phyloP scores from a whole-genome alignment of 169 alveolate species.

The Plasmodium ovale region DNA sequence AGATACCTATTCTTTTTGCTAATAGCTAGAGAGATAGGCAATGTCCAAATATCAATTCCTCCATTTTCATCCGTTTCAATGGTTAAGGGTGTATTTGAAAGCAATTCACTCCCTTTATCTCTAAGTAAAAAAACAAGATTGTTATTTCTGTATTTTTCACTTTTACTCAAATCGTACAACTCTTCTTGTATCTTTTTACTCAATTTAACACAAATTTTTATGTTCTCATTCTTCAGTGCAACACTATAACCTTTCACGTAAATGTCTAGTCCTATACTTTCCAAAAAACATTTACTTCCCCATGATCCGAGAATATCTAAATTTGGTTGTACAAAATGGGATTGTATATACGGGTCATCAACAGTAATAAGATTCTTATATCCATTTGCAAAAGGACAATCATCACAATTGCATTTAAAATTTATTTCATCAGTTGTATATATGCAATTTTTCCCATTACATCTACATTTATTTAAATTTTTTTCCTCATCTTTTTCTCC shows the following conservation, averaged over 20 bases:
- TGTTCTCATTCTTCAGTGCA: slow-evolving; percentile 80
- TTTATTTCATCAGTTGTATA: slow-evolving; percentile 71
- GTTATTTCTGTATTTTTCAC: slow-evolving; percentile 81
- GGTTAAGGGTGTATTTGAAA: slow-evolving; percentile 89
- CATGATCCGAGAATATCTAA: slow-evolving; percentile 85
- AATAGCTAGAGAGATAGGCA: slow-evolving; percentile 90
- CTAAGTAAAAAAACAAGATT: slow-evolving; percentile 79
- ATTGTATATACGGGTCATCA: slow-evolving; percentile 75
- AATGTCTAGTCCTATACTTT: slow-evolving; percentile 82
- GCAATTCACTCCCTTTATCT: slow-evolving; percentile 88
- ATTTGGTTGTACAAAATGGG: slow-evolving; percentile 75
- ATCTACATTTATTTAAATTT: slow-evolving; percentile 59
- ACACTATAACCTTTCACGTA: slow-evolving; percentile 79
- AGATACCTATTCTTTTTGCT: slow-evolving; percentile 83
- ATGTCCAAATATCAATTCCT: slow-evolving; percentile 88
- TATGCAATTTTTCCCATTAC: slow-evolving; percentile 73
- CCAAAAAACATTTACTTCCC: slow-evolving; percentile 86
- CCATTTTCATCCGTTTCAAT: slow-evolving; percentile 85
- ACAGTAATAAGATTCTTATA: slow-evolving; percentile 71
- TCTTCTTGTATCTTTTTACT: slow-evolving; percentile 80
- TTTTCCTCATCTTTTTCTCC: slow-evolving; percentile 57
- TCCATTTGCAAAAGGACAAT: slow-evolving; percentile 75
- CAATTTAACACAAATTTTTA: slow-evolving; percentile 80
- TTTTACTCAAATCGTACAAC: slow-evolving; percentile 79
- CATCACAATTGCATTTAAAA: slow-evolving; percentile 75